phyloP scores from a whole-genome alignment of 140 eudicot species.

The Stevia rebaudiana region DNA sequence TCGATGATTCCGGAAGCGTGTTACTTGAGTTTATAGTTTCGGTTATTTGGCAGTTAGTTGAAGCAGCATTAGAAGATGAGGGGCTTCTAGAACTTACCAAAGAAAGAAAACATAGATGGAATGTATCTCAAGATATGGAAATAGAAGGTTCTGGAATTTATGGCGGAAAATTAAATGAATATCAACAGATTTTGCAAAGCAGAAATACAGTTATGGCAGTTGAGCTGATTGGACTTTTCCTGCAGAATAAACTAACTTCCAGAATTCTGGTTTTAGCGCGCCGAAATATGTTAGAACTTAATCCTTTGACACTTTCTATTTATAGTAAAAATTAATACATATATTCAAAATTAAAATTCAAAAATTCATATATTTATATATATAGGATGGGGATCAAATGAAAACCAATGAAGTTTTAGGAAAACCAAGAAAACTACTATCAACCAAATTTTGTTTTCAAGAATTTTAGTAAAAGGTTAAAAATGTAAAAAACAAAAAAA shows the following conservation, averaged over 20 bases:
- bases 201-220: constrained; percentile 56
- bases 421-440: no score
- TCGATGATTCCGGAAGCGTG: constrained; percentile 52
- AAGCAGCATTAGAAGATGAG: constrained; percentile 82
- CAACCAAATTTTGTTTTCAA: no score
- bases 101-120: constrained; percentile 58
- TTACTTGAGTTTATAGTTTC: constrained; percentile 55
- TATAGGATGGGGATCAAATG: no score
- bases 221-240: constrained; percentile 63
- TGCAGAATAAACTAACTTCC: constrained; percentile 76
- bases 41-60: constrained; percentile 81
- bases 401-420: no score
- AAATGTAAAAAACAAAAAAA: no score
- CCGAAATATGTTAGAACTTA: constrained; percentile 74
- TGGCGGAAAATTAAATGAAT: constrained; percentile 44
- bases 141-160: constrained; percentile 33
- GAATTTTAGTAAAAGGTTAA: no score
- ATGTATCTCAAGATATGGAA: constrained; percentile 65
- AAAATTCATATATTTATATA: no score
- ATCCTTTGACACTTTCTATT: constrained; percentile 15
- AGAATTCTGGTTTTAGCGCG: constrained; percentile 84
- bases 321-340: background rate
- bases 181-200: constrained; percentile 45
- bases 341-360: background rate
- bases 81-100: constrained; percentile 63